Evolutionary conservation across 805 yeast species (phyloP), one percentile per base, ranked within the genome.

Genomic region (Candida suzukii): DNA sequence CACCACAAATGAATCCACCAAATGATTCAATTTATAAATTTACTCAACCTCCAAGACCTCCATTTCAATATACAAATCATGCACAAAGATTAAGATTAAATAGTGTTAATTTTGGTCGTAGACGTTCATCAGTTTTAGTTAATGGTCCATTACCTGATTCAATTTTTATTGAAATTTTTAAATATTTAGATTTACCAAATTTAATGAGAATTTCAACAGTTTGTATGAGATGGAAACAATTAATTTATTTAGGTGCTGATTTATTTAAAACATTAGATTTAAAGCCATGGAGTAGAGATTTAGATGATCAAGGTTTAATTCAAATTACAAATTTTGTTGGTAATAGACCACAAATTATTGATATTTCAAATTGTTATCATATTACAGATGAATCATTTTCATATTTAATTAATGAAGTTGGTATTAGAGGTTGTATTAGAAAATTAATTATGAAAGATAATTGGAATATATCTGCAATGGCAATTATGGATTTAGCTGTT

Each of bases 391-490:
- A 73, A 46, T 88, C 90, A 0, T 84, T 84, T 57, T 72, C 79
- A 35, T 78, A 78, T 52, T 66, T 84, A 67, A 77, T 83, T 18
- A 81, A 78, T 50, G 85, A 82, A 49, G 70, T 82, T 41, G 88
- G 88, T 2, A 77, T 80, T 49, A 56, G 76, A 31, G 88, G 88
- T 3, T 67, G 69, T 26, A 71, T 84, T 35, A 65, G 67, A 40
- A 60, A 61, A 10, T 61, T 84, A 38, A 71, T 68, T 45, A 80
- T 83, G 88, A 69, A 67, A 46, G 76, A 84, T 14, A 80, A 76
- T 37, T 83, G 91, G 91, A 86, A 81, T 49, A 77, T 84, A 9
- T 74, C 81, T 44, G 86, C 88, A 2, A 80, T 82, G 86, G 84
- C 90, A 2, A 80, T 83, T 25, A 81, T 83, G 88, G 91, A 84